These are phyloP conservation scores for Pseudevernia furfuracea DNA, from an alignment of 495 filamentous ascomycete genomes.

Conservation along the genomic window DNA sequence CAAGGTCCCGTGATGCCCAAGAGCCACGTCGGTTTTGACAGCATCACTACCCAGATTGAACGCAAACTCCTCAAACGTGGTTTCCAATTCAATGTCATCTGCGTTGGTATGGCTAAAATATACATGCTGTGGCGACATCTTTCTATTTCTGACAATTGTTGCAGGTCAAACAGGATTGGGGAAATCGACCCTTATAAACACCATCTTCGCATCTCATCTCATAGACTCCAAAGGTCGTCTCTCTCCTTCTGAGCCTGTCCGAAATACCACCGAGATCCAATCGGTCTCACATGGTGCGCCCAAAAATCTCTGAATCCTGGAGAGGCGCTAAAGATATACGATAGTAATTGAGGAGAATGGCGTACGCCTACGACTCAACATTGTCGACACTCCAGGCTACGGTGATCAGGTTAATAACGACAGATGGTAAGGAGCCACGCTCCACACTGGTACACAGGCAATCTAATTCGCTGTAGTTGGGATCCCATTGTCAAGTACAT, in stretches of 20 bases:
- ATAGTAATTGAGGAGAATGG: constrained; percentile 96
- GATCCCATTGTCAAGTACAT: constrained; percentile 99
- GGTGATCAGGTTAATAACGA: constrained; percentile 79
- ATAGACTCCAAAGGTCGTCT: constrained; percentile 97
- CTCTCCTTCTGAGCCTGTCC: constrained; percentile 82
- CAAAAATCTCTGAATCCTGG: background rate
- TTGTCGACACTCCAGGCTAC: constrained; percentile 74
- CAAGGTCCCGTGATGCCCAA: constrained; percentile 66
- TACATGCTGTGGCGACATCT: background rate
- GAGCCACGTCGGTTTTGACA: constrained; percentile 99
- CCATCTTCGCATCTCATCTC: constrained; percentile 98
- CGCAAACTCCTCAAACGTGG: constrained; percentile 98
- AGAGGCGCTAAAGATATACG: constrained; percentile 17
- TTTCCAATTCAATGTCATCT: constrained; percentile 99
- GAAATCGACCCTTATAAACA: constrained; percentile 99
- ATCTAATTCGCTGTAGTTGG: constrained; percentile 46
- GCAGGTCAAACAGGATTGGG: constrained; percentile 95
- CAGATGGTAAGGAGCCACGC: constrained; percentile 49
- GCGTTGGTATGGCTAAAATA: constrained; percentile 67
- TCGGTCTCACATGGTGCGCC: constrained; percentile 79
- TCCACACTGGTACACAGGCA: background rate
- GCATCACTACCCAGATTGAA: constrained; percentile 97
- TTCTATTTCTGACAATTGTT: constrained; percentile 10
- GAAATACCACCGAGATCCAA: constrained; percentile 95
- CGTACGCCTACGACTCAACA: constrained; percentile 69